Percentiles rank a stretch among this genome's conserved stretches.
Conservation (phyloP, 179 eudicot genomes). For the Nepenthes alata region DNA sequence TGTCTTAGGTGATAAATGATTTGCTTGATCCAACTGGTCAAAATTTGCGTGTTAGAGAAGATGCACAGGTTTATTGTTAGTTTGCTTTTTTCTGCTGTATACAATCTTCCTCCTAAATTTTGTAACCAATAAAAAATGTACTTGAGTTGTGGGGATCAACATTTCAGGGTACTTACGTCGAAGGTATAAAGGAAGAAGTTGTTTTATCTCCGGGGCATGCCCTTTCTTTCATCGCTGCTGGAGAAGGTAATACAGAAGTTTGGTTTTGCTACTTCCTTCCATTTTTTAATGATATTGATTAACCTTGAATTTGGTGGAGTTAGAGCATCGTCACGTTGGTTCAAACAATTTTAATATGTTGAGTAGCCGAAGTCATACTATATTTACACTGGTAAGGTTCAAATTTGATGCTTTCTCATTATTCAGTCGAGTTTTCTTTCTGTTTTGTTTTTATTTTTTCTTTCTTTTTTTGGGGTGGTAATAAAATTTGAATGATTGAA, state of each 20-base stretch:
- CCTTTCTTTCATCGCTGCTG: slow-evolving; percentile 93
- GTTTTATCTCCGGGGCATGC: slow-evolving; percentile 98
- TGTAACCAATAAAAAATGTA: neutral
- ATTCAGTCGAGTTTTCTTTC: neutral
- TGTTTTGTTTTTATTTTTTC: neutral
- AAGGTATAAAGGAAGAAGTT: slow-evolving; percentile 97
- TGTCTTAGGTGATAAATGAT: slow-evolving; percentile 78
- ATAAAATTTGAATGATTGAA: too few species aligned
- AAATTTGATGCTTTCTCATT: neutral
- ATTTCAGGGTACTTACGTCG: slow-evolving; percentile 90
- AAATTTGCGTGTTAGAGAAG: slow-evolving; percentile 89
- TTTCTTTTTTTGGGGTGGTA: neutral
- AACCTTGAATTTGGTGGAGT: slow-evolving; percentile 6
- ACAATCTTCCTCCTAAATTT: neutral
- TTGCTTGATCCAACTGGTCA: slow-evolving; percentile 98
- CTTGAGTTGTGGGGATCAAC: slow-evolving; percentile 6
- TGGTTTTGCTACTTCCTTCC: slow-evolving; percentile 5
- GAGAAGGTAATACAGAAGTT: slow-evolving; percentile 58
- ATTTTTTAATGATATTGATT: neutral
- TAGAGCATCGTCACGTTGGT: slow-evolving; percentile 99
- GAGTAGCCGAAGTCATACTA: slow-evolving; percentile 96
- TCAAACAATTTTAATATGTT: slow-evolving; percentile 87
- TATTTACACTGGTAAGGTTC: slow-evolving; percentile 72
- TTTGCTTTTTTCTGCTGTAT: neutral
- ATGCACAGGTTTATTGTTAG: slow-evolving; percentile 64